A percentile compares a stretch with the other conserved stretches of the same genome.
These are phyloP conservation scores for Leccinum pachyderme DNA, from an alignment of 1,284 basidiomycete genomes.

Conservation along the genomic window DNA sequence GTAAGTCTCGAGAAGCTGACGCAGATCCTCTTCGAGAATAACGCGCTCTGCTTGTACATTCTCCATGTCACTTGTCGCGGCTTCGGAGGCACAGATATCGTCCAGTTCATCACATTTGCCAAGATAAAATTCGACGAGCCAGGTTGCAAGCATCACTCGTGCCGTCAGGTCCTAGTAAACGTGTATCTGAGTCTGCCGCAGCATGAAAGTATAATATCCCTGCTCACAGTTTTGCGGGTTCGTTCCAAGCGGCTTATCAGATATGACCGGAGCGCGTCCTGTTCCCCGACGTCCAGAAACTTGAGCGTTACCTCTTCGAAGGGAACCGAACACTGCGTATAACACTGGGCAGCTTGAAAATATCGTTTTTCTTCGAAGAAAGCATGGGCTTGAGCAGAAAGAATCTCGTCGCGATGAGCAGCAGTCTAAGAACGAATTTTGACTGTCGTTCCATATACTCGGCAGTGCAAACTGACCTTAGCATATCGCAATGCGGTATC, in stretches of 20 bases:
- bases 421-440: slow-evolving; percentile 55
- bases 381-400: slow-evolving; percentile 83
- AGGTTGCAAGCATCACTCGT: slow-evolving; percentile 97
- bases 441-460: not conserved
- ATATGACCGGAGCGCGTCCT: slow-evolving; percentile 92
- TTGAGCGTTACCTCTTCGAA: slow-evolving; percentile 94
- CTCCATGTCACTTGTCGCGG: slow-evolving; percentile 81
- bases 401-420: slow-evolving; percentile 80
- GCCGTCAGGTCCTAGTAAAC: slow-evolving; percentile 78
- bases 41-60: slow-evolving; percentile 80
- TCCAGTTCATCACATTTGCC: slow-evolving; percentile 96
- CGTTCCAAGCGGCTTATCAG: slow-evolving; percentile 86
- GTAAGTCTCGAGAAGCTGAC: slow-evolving; percentile 91
- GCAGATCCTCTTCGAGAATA: slow-evolving; percentile 90
- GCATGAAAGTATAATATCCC: not conserved
- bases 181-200: not conserved
- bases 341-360: slow-evolving; percentile 90
- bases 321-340: slow-evolving; percentile 82
- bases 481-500: slow-evolving; percentile 79
- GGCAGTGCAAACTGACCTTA: slow-evolving; percentile 54
- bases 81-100: slow-evolving; percentile 83
- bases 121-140: slow-evolving; percentile 97
- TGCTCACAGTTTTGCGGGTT: slow-evolving; percentile 68
- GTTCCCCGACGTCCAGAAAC: slow-evolving; percentile 87
- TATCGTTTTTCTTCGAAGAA: slow-evolving; percentile 81